Conservation (phyloP, 352 stramenopile species). For the Globisporangium acanthophoron region DNA sequence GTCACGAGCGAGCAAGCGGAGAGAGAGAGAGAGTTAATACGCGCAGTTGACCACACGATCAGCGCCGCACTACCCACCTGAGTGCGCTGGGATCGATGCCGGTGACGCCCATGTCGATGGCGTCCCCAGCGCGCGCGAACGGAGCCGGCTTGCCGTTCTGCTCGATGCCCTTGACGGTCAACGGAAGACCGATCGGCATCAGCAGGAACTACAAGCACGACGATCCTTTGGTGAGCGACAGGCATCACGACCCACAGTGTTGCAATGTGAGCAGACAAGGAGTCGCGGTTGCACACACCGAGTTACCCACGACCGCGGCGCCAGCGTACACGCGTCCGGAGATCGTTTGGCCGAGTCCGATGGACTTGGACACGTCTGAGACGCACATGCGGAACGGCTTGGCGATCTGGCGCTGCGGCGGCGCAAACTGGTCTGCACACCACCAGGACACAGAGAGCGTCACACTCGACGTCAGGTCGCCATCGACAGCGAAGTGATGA, state of each 20-base stretch:
- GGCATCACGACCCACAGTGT: background rate
- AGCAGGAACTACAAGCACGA: slow-evolving; percentile 39
- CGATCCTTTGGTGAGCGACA: background rate
- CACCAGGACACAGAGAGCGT: slow-evolving; percentile 3
- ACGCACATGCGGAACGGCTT: slow-evolving; percentile 86
- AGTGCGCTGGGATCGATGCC: slow-evolving; percentile 66
- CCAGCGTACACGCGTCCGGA: slow-evolving; percentile 85
- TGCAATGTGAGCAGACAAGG: too few relatives aligned
- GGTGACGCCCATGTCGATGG: slow-evolving; percentile 70
- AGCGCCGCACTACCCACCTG: slow-evolving; percentile 21
- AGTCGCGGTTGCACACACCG: slow-evolving; percentile 25
- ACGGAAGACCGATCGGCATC: slow-evolving; percentile 48
- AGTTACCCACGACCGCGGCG: slow-evolving; percentile 57
- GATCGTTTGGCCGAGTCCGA: slow-evolving; percentile 73
- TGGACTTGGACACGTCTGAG: slow-evolving; percentile 83
- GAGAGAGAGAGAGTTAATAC: too few relatives aligned
- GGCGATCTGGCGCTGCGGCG: slow-evolving; percentile 68
- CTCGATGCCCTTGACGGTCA: slow-evolving; percentile 72
- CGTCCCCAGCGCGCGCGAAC: slow-evolving; percentile 69
- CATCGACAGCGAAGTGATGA: too few relatives aligned
- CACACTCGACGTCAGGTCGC: slow-evolving; percentile 1
- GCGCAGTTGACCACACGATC: too few relatives aligned
- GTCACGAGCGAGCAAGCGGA: too few relatives aligned
- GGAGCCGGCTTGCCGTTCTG: slow-evolving; percentile 61
- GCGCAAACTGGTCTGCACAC: slow-evolving; percentile 56